A percentile compares a stretch with the other conserved stretches of the same genome.
Evolutionary conservation across 2,329 filamentous ascomycete genomes (phyloP).

Genomic region (Fusarium sp.): DNA sequence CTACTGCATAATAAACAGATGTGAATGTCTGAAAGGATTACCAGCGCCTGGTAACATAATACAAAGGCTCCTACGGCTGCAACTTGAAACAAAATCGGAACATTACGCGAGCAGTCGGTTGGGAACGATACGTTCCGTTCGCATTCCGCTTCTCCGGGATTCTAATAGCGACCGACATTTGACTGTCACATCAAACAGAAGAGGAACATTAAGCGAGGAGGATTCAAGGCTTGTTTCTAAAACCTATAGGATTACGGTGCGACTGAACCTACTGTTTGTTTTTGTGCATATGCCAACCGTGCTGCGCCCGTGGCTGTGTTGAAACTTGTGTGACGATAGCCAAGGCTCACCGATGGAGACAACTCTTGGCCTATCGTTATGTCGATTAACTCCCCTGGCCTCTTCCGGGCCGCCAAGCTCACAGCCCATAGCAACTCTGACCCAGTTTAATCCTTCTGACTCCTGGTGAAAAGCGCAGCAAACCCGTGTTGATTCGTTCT

Average conservation of each 20-base stretch:
- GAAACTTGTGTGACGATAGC: constrained; percentile 5
- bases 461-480: not conserved
- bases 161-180: too few species aligned
- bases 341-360: constrained; percentile 12
- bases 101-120: not conserved
- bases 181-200: too few species aligned
- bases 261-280: not conserved
- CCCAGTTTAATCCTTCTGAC: not conserved
- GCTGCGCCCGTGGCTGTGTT: constrained; percentile 19
- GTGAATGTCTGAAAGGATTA: too few species aligned
- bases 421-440: constrained; percentile 1
- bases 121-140: too few species aligned
- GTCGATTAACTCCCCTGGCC: constrained; percentile 3
- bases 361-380: constrained; percentile 19
- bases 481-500: not conserved
- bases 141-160: too few species aligned
- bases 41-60: too few species aligned
- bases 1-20: too few species aligned
- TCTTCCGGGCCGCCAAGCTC: constrained; percentile 12
- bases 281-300: not conserved
- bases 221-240: too few species aligned
- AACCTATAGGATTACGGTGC: not conserved
- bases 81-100: not conserved
- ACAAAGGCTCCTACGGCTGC: too few species aligned
- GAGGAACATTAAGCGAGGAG: not conserved